Percentiles rank a stretch among this genome's conserved stretches.
Evolutionary conservation across 169 alveolate species (phyloP).

Genomic region (Theileria equi): DNA sequence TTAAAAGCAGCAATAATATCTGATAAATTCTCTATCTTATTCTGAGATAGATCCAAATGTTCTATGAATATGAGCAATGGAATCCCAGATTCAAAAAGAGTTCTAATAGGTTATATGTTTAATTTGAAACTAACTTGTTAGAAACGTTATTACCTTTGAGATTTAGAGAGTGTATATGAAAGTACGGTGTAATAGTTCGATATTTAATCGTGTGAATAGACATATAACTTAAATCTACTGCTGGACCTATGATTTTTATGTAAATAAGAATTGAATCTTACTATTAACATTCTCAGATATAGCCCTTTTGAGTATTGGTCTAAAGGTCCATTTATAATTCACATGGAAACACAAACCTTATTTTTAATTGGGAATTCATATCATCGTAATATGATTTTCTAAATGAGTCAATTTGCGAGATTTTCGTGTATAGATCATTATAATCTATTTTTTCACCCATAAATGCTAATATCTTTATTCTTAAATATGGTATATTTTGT

Average conservation of each 20-base stretch:
- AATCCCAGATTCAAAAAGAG: conserved; percentile 15
- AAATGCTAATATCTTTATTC: conserved; percentile 30
- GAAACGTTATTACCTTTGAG: conserved; percentile 19
- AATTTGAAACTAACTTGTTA: conserved; percentile 11
- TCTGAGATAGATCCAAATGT: conserved; percentile 9
- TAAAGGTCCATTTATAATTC: no score
- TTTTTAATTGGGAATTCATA: conserved; percentile 7
- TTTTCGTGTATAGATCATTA: conserved; percentile 9
- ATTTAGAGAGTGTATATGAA: conserved; percentile 11
- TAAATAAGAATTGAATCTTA: neutral
- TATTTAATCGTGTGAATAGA: conserved; percentile 9
- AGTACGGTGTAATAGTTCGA: conserved; percentile 23
- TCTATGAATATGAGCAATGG: conserved; percentile 12
- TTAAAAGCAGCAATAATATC: conserved; percentile 5
- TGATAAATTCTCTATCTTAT: conserved; percentile 9
- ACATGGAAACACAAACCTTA: conserved; percentile 11
- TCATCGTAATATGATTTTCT: conserved; percentile 21
- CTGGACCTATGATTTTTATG: neutral
- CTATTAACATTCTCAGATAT: neutral
- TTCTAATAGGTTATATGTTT: neutral
- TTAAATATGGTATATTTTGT: neutral
- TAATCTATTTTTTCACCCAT: conserved; percentile 19
- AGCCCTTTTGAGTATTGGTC: neutral
- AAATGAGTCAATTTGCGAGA: conserved; percentile 17
- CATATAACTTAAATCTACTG: conserved; percentile 23